Conservation (phyloP, 2,329 filamentous ascomycete species). For the Trichoderma sp. region DNA sequence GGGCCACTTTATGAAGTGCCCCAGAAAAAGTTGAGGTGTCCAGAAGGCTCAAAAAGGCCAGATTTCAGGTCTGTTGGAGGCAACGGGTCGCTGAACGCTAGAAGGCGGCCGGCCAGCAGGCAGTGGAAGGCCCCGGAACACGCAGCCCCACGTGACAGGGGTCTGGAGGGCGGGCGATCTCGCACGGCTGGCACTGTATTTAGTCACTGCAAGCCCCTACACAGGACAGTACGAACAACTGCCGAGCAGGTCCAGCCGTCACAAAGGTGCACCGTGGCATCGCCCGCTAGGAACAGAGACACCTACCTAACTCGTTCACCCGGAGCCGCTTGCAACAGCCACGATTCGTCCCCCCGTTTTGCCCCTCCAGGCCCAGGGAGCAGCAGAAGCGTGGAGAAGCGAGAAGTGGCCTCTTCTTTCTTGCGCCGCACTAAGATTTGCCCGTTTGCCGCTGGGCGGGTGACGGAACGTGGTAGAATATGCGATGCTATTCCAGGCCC, state of each 20-base stretch:
- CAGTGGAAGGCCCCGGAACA: slow-evolving; percentile 19
- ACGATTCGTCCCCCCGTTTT: slow-evolving; percentile 20
- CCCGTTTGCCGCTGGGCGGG: background rate
- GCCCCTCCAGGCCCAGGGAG: slow-evolving; percentile 21
- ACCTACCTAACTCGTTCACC: slow-evolving; percentile 13
- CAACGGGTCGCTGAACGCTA: slow-evolving; percentile 22
- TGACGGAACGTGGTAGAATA: slow-evolving; percentile 4
- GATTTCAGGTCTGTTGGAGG: slow-evolving; percentile 45
- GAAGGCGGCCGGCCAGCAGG: slow-evolving; percentile 16
- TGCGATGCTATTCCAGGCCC: slow-evolving; percentile 18
- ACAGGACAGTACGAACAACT: too few relatives aligned
- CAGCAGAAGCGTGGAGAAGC: slow-evolving; percentile 8
- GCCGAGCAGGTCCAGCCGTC: background rate
- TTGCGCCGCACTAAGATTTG: background rate
- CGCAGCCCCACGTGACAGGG: slow-evolving; percentile 39
- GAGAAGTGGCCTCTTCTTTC: slow-evolving; percentile 22
- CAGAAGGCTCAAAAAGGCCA: slow-evolving; percentile 52
- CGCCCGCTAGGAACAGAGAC: background rate
- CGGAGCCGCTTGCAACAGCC: background rate
- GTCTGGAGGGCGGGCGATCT: slow-evolving; percentile 17
- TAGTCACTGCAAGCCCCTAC: rapidly evolving
- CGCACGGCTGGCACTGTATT: background rate
- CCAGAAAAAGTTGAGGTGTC: slow-evolving; percentile 45
- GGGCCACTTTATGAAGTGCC: slow-evolving; percentile 43
- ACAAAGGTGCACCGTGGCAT: background rate